phyloP scores from a whole-genome alignment of 257 asterid genomes.

The Fraxinus pennsylvanica region DNA sequence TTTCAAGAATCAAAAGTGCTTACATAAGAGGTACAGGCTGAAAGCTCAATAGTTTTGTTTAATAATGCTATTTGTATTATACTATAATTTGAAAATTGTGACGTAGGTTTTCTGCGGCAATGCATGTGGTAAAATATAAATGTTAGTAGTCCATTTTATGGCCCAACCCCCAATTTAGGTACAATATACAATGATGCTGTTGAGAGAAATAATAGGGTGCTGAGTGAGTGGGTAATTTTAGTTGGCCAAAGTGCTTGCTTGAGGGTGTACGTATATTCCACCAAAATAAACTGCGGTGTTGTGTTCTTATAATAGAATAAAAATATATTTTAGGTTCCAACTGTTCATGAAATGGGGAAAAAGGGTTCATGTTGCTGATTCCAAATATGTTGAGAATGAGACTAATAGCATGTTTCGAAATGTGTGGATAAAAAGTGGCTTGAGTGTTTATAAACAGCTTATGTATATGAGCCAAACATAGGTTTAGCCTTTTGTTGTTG shows the following conservation, averaged over 20 bases:
- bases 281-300: not conserved
- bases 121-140: not conserved
- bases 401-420: not conserved
- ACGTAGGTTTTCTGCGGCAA: not conserved
- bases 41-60: slow-evolving; percentile 3
- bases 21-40: slow-evolving; percentile 71
- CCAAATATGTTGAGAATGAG: not conserved
- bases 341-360: not conserved
- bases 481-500: not conserved
- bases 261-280: not conserved
- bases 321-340: not conserved
- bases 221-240: not conserved
- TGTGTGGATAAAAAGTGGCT: too few relatives aligned
- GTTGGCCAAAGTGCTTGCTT: not conserved
- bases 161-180: not conserved
- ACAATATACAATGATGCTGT: not conserved
- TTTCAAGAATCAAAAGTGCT: slow-evolving; percentile 82
- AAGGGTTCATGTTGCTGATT: not conserved
- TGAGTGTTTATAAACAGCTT: too few relatives aligned
- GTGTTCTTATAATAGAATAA: not conserved
- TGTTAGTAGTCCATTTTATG: not conserved
- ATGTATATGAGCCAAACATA: too few relatives aligned
- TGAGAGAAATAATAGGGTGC: not conserved
- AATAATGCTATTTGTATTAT: slow-evolving; percentile 3
- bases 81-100: not conserved